Conservation (phyloP, 1,284 basidiomycete species). For the Trametes polyzona region DNA sequence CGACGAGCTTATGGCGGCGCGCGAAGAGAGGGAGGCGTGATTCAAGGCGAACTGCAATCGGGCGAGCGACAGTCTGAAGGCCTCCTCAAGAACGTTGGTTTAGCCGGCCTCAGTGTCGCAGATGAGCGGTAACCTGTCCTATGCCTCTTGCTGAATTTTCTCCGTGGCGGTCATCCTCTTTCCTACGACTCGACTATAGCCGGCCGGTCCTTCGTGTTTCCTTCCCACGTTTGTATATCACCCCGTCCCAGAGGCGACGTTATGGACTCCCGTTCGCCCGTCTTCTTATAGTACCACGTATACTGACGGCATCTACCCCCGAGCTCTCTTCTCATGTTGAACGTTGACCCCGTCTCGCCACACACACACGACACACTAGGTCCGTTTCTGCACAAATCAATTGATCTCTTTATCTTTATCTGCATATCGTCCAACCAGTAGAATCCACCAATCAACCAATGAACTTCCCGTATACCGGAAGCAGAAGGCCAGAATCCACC, state of each 20-base stretch:
- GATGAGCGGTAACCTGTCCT: constrained; percentile 15
- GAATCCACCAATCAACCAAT: no score
- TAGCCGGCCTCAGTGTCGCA: constrained; percentile 32
- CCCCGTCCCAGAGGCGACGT: no score
- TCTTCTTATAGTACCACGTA: no score
- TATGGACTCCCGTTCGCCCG: no score
- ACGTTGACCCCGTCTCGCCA: not conserved
- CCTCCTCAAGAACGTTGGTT: constrained; percentile 80
- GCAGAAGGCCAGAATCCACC: no score
- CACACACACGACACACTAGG: not conserved
- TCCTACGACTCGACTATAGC: no score
- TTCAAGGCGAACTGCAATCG: constrained; percentile 82
- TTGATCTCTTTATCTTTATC: not conserved
- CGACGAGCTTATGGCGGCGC: constrained; percentile 64
- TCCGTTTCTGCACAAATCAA: constrained; percentile 2
- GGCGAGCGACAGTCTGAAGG: constrained; percentile 86
- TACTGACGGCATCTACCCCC: no score
- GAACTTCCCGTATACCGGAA: no score
- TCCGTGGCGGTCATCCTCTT: not conserved
- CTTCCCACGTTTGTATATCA: no score
- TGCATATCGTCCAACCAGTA: not conserved
- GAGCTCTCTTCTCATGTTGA: no score
- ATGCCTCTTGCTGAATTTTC: no score
- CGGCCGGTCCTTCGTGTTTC: no score
- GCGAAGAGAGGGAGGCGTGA: constrained; percentile 88